Evolutionary conservation across 176 grass and related monocot genomes (phyloP).

Genomic region (Rhipidocladum racemiflorum): DNA sequence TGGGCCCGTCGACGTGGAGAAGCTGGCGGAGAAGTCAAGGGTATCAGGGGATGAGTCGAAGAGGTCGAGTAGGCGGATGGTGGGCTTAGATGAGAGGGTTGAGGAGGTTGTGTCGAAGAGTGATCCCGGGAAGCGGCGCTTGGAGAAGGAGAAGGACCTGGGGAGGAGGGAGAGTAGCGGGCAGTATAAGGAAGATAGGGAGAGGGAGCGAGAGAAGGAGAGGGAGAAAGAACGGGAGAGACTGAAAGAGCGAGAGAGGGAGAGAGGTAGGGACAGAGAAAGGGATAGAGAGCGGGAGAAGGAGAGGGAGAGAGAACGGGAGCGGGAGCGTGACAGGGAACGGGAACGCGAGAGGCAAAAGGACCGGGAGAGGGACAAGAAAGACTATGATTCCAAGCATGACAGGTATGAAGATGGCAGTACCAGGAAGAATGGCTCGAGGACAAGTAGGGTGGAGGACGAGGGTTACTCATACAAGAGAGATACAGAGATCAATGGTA

Average conservation of each 20-base stretch:
- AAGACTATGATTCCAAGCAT: constrained; percentile 62
- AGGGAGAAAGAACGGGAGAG: constrained; percentile 50
- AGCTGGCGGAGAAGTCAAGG: constrained; percentile 61
- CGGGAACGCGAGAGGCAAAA: constrained; percentile 53
- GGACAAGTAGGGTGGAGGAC: constrained; percentile 46
- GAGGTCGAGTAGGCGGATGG: constrained; percentile 50
- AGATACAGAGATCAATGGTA: constrained; percentile 58
- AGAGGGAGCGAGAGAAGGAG: constrained; percentile 39
- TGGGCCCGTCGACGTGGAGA: constrained; percentile 56
- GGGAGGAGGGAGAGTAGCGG: constrained; percentile 61
- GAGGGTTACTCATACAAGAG: constrained; percentile 57
- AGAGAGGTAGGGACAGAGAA: constrained; percentile 51
- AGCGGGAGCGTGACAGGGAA: constrained; percentile 50
- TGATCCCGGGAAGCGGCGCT: constrained; percentile 49
- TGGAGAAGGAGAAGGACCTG: constrained; percentile 50
- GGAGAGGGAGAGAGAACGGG: constrained; percentile 47
- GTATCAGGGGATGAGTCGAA: constrained; percentile 60
- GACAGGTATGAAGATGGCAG: constrained; percentile 67
- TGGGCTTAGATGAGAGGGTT: constrained; percentile 29
- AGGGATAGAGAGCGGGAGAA: constrained; percentile 53
- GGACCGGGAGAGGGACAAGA: constrained; percentile 59
- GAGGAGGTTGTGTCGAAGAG: constrained; percentile 51
- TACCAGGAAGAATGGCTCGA: constrained; percentile 66
- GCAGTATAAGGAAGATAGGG: constrained; percentile 69
- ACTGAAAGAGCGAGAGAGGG: constrained; percentile 47